phyloP scores from a whole-genome alignment of 78 protist genomes.

The Tieghemostelium lacteum region DNA sequence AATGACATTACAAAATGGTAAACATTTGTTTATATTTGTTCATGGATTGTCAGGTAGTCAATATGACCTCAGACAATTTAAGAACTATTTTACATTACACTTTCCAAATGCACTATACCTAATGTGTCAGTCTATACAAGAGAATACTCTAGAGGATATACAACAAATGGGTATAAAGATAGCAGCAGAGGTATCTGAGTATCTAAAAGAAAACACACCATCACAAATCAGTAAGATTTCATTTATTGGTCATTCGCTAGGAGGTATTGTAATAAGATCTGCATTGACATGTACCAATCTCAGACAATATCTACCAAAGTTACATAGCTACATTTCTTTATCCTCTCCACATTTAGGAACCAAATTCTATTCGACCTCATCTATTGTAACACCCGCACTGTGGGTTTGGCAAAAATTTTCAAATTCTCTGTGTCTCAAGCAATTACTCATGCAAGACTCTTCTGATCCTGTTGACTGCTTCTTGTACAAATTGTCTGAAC shows the following conservation, averaged over 20 bases:
- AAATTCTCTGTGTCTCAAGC: conserved; percentile 66
- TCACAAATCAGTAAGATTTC: conserved; percentile 40
- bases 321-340: conserved; percentile 76
- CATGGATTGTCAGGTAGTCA: conserved; percentile 83
- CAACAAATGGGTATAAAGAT: conserved; percentile 73
- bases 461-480: conserved; percentile 16
- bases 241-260: conserved; percentile 84
- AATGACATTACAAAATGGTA: conserved; percentile 7
- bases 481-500: conserved; percentile 29
- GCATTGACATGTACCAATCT: conserved; percentile 64
- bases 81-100: conserved; percentile 46
- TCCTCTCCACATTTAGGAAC: conserved; percentile 82
- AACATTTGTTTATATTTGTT: conserved; percentile 81
- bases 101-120: conserved; percentile 57
- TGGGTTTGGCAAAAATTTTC: conserved; percentile 81
- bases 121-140: conserved; percentile 59
- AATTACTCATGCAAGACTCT: conserved; percentile 74
- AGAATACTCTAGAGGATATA: conserved; percentile 74
- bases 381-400: conserved; percentile 70
- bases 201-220: conserved; percentile 22
- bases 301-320: not conserved
- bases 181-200: conserved; percentile 57
- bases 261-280: conserved; percentile 82
- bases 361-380: not conserved
- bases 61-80: conserved; percentile 74